phyloP scores from a whole-genome alignment of 1,284 basidiomycete genomes.

The Apiotrichum laibachii region DNA sequence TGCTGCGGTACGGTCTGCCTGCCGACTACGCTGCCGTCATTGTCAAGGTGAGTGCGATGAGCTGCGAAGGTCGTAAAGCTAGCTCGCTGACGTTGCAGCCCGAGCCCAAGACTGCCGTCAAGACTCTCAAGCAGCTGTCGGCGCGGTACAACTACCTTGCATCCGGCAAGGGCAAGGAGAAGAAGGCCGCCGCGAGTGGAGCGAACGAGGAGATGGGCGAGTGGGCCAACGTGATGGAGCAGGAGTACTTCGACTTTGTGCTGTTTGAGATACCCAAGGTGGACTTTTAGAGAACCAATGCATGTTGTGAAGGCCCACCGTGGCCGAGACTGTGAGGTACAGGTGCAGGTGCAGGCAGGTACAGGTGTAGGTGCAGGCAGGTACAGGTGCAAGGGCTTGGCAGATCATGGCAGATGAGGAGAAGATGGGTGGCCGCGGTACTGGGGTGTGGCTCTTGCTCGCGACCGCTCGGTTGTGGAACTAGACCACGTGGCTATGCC shows the following conservation, averaged over 20 bases:
- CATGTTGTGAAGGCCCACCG: conserved; percentile 12
- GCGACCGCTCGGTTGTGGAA: too few relatives aligned
- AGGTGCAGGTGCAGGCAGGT: too few relatives aligned
- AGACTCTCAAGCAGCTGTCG: conserved; percentile 70
- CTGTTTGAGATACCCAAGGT: conserved; percentile 62
- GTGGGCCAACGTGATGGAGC: conserved; percentile 84
- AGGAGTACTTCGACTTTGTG: conserved; percentile 91
- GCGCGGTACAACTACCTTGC: conserved; percentile 74
- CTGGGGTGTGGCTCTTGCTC: not conserved
- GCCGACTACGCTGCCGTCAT: conserved; percentile 82
- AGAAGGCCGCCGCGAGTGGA: conserved; percentile 6
- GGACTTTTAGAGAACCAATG: conserved; percentile 23
- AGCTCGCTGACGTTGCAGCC: conserved; percentile 58
- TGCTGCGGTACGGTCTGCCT: conserved; percentile 91
- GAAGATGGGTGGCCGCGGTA: not conserved
- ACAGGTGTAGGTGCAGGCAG: too few relatives aligned
- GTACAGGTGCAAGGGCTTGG: too few relatives aligned
- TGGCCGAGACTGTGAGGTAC: not conserved
- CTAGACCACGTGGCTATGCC: not conserved
- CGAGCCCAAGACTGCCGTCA: conserved; percentile 78
- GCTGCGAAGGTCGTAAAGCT: not conserved
- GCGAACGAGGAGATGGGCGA: conserved; percentile 67
- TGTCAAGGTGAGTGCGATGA: conserved; percentile 63
- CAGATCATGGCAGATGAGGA: too few relatives aligned
- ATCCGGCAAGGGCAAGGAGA: conserved; percentile 45